Percentiles rank a stretch among this genome's conserved stretches.
Evolutionary conservation across 108 stramenopile species (phyloP).

Genomic region (Pelagomonas calceolata): DNA sequence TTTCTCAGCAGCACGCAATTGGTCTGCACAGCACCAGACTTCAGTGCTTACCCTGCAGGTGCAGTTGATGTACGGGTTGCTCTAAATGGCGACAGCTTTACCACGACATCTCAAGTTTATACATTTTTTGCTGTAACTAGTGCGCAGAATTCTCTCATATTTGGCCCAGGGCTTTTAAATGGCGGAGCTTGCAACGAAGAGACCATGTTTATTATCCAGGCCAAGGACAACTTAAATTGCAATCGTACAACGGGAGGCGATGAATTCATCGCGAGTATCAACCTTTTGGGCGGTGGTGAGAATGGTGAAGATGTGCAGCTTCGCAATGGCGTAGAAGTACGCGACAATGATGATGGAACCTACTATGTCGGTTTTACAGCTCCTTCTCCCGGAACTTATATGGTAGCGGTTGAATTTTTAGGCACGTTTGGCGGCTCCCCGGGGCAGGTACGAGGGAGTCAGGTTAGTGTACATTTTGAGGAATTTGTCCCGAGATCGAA

Average conservation of each 20-base stretch:
- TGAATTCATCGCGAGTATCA: constrained; percentile 30
- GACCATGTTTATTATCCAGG: constrained; percentile 55
- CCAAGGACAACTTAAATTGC: constrained; percentile 43
- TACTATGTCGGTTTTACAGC: constrained; percentile 47
- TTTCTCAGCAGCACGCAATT: constrained; percentile 27
- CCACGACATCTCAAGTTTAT: constrained; percentile 48
- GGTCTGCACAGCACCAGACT: constrained; percentile 42
- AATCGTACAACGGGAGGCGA: constrained; percentile 51
- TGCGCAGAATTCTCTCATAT: constrained; percentile 50
- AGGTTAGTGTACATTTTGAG: neutral
- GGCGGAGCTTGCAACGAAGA: constrained; percentile 33
- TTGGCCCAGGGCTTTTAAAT: constrained; percentile 56
- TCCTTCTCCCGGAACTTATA: constrained; percentile 37
- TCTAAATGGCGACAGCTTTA: constrained; percentile 28
- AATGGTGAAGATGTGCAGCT: constrained; percentile 30
- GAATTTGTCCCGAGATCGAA: constrained; percentile 3
- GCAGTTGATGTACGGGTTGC: constrained; percentile 52
- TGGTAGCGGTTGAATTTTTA: constrained; percentile 42
- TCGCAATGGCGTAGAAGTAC: constrained; percentile 12
- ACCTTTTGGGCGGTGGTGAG: constrained; percentile 18
- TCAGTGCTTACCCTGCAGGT: constrained; percentile 20
- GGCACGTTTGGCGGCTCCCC: constrained; percentile 56
- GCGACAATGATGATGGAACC: constrained; percentile 53
- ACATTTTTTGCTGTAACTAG: constrained; percentile 61
- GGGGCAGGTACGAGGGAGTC: constrained; percentile 54